Evolutionary conservation across 1,139 yeast species (phyloP).

Genomic region (Debaryomyces robertsiae): DNA sequence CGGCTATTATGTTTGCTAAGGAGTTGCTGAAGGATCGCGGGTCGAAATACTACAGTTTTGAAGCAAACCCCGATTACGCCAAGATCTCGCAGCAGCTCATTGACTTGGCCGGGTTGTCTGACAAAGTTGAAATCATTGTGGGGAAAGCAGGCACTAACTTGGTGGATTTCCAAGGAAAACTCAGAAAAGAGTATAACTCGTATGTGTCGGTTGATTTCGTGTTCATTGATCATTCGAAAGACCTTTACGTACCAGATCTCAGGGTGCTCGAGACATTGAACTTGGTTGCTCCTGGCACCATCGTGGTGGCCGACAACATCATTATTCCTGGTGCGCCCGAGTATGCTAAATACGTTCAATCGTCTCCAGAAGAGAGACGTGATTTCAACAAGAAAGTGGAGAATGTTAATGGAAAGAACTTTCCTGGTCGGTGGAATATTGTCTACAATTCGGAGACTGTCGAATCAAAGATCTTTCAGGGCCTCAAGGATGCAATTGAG

Average conservation of each 20-base stretch:
- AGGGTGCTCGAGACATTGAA: constrained; percentile 44
- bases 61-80: constrained; percentile 35
- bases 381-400: constrained; percentile 25
- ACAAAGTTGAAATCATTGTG: constrained; percentile 34
- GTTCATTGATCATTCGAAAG: constrained; percentile 47
- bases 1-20: constrained; percentile 40
- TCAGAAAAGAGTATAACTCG: constrained; percentile 13
- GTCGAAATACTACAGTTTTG: constrained; percentile 43
- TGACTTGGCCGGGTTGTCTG: constrained; percentile 39
- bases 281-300: constrained; percentile 43
- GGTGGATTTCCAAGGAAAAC: constrained; percentile 25
- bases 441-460: constrained; percentile 37
- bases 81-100: constrained; percentile 33
- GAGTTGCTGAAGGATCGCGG: constrained; percentile 25
- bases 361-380: constrained; percentile 40
- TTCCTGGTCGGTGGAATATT: constrained; percentile 48
- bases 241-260: constrained; percentile 44
- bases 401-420: constrained; percentile 33
- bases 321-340: constrained; percentile 42
- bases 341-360: constrained; percentile 39
- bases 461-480: constrained; percentile 14
- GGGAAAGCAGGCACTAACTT: constrained; percentile 40
- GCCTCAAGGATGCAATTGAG: constrained; percentile 33
- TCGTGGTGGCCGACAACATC: constrained; percentile 45
- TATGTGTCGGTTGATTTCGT: constrained; percentile 33